Base-by-base conservation (phyloP, 2,329 filamentous ascomycete species). In the Coniochaeta hoffmannii region DNA sequence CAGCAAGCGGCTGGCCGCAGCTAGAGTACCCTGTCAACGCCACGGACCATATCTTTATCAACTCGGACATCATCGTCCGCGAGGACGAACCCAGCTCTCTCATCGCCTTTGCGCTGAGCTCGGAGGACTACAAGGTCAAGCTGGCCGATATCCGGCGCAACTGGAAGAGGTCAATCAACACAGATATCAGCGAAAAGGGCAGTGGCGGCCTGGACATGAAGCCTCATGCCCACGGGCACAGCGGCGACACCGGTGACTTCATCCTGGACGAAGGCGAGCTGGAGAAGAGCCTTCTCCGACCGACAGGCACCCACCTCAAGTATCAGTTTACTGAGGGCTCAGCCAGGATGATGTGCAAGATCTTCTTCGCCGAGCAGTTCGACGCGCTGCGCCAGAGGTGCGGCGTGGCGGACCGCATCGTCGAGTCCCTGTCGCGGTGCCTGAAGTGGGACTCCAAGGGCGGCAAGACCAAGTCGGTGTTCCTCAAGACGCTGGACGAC, bases 361-460 rank as follows among this genome's bases (percentile, higher is more conserved):
- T 99, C 50, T 97, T 99, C 71, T 99, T 95, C 65, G 94, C 94
- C 0, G 94, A 97, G 69, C 94, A 97, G 60, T 99, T 99, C 63
- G 94, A 99, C 71, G 94, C 94, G 3, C 79, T 99, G 36, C 85
- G 94, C 55, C 83, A 89, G 56, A 97, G 96, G 71, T 97, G 93
- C 61, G 93, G 93, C 15, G 88, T 97, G 9, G 86, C 90, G 1
- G 92, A 97, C 66, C 88, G 94, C 34, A 96, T 99, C 61, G 86
- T 97, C 26, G 94, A 99, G 68, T 97, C 92, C 1, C 76, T 99
- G 22, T 97, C 94, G 8, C 85, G 94, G 19, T 99, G 95, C 71
- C 81, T 96, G 19, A 97, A 97, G 70, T 99, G 93, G 89, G 94
- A 99, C 71, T 96, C 90, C 3, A 96, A 96, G 68, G 95, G 94